These are phyloP conservation scores for Phytophthora hibernalis DNA, from an alignment of 352 stramenopile species.

Conservation along the genomic window DNA sequence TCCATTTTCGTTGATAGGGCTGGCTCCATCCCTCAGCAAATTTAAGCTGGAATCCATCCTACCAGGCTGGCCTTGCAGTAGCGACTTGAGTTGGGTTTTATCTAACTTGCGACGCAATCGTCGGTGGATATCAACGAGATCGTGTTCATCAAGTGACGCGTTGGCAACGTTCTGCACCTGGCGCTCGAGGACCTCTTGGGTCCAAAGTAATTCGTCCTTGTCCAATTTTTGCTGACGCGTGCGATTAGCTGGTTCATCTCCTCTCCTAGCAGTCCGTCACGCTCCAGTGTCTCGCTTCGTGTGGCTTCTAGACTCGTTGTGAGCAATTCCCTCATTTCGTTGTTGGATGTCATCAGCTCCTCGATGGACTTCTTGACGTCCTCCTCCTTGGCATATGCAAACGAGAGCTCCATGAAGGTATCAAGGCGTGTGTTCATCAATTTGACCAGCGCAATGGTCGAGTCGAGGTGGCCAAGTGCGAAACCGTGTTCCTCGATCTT, in stretches of 20 bases:
- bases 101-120: constrained; percentile 66
- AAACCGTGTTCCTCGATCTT: constrained; percentile 56
- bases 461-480: constrained; percentile 56
- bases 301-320: constrained; percentile 56
- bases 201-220: constrained; percentile 82
- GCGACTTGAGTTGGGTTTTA: constrained; percentile 57
- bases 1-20: constrained; percentile 17
- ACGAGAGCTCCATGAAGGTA: constrained; percentile 68
- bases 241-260: constrained; percentile 69
- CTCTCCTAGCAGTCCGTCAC: constrained; percentile 59
- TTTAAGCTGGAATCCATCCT: constrained; percentile 22
- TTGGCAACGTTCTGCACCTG: constrained; percentile 77
- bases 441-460: constrained; percentile 64
- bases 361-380: constrained; percentile 80
- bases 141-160: constrained; percentile 62
- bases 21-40: constrained; percentile 19
- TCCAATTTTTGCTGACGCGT: constrained; percentile 80
- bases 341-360: constrained; percentile 60
- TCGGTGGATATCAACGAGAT: constrained; percentile 68
- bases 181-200: constrained; percentile 69
- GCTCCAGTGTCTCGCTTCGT: constrained; percentile 50
- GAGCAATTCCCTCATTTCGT: constrained; percentile 51
- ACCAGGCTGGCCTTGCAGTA: constrained; percentile 58
- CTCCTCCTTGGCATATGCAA: constrained; percentile 74
- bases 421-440: constrained; percentile 68